A percentile compares a stretch with the other conserved stretches of the same genome.
These are phyloP conservation scores for Neospora caninum DNA, from an alignment of 169 alveolate species.

Conservation along the genomic window DNA sequence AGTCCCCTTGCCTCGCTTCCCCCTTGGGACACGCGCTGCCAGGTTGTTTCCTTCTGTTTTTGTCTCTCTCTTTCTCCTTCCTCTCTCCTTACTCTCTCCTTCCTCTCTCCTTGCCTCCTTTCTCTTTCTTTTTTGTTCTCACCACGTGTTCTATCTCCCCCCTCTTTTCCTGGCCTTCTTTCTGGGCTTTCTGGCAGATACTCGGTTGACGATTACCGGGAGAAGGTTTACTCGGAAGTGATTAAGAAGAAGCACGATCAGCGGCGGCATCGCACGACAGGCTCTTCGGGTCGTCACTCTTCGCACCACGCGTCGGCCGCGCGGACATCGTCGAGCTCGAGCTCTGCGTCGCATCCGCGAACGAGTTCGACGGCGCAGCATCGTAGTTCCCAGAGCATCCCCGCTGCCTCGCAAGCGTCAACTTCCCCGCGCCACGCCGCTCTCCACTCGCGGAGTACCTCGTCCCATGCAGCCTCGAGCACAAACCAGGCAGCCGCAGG, in stretches of 20 bases:
- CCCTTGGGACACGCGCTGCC: too few species aligned
- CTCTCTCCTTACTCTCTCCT: not conserved
- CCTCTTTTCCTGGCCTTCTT: not conserved
- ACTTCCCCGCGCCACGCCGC: too few species aligned
- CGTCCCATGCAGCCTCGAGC: too few species aligned
- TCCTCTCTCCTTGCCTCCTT: too few species aligned
- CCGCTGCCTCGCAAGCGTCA: too few species aligned
- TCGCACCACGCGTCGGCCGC: not conserved
- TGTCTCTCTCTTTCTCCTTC: too few species aligned
- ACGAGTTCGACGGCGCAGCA: not conserved
- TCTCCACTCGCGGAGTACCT: too few species aligned
- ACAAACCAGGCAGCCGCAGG: too few species aligned
- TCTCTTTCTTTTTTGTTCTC: not conserved
- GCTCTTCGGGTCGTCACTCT: not conserved
- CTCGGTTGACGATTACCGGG: conserved; percentile 72
- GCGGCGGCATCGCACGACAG: conserved; percentile 54
- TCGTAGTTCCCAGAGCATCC: too few species aligned
- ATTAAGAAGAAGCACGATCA: conserved; percentile 70
- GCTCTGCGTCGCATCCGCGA: not conserved
- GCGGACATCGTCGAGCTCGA: not conserved
- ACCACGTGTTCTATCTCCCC: not conserved
- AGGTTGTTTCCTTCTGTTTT: too few species aligned
- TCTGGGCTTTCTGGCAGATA: not conserved
- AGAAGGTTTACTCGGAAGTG: conserved; percentile 70
- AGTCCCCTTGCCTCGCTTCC: too few species aligned